Evolutionary conservation across 768 basidiomycete genomes (phyloP), one percentile per base, ranked within the genome.

Genomic region (Boletus rubroflammeus): DNA sequence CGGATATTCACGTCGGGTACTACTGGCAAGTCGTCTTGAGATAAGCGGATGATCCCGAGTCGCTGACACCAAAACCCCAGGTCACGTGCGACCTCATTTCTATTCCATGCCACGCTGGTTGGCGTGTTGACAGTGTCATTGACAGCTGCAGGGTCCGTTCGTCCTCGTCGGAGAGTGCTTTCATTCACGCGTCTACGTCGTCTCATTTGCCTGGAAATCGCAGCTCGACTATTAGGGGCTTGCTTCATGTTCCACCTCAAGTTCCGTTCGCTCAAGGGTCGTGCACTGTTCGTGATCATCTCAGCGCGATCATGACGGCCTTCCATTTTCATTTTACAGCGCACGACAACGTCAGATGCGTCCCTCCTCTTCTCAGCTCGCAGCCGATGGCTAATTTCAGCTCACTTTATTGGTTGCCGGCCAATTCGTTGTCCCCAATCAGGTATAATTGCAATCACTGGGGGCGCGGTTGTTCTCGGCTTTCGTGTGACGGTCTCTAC

Each of bases 41-140:
- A 67, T 59, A 56, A 54, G 48, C 63, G 63, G 66, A n/a, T 4
- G 42, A 23, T 9, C 21, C 64, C 55, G 59, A 35, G 66, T 52
- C 66, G 66, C 63, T 55, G 59, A 26, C 19, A 34, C 48, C 23
- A 49, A 62, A 62, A 45, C 52, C 52, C 60, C 47, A 47, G 52
- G 57, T 64, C 62, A 65, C 63, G 62, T 64, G 58, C 23, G 3
- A n/a, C 6, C 42, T 9, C 25, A 14, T 31, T 23, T 23, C 21
- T 6, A 23, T 23, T 3, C 21, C 35, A 3, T 36, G 8, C 35
- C 38, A 38, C n/a, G 10, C 36, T 19, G n/a, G 8, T 3, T 17
- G 35, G 15, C 7, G 34, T 6, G 15, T n/a, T n/a, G n/a, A n/a
- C n/a, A n/a, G n/a, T n/a, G n/a, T n/a, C n/a, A n/a, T n/a, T n/a